A percentile compares a stretch with the other conserved stretches of the same genome.
Evolutionary conservation across 2,329 filamentous ascomycete species (phyloP).

Genomic region (Pseudogymnoascus sp.): DNA sequence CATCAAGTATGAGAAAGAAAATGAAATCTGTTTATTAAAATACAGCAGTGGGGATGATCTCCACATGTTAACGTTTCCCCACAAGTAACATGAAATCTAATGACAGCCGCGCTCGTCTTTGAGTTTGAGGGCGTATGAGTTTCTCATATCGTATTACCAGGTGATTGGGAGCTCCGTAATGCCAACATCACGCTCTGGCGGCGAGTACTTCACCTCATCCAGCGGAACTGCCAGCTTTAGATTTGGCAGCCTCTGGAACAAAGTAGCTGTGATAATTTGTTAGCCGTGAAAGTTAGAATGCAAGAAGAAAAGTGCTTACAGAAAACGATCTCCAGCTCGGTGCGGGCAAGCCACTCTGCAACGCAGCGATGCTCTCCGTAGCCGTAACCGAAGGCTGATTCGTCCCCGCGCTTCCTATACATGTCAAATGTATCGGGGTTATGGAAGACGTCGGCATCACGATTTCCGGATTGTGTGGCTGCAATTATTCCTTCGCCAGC

Average conservation of each 20-base stretch:
- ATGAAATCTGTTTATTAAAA: neutral
- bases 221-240: conserved; percentile 34
- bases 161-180: conserved; percentile 33
- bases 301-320: conserved; percentile 25
- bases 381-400: conserved; percentile 37
- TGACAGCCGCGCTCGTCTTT: neutral
- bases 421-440: conserved; percentile 38
- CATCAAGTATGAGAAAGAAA: neutral
- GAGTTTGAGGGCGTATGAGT: neutral
- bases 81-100: neutral
- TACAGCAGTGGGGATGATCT: neutral
- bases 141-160: conserved; percentile 22
- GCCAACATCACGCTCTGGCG: conserved; percentile 34
- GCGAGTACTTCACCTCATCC: conserved; percentile 34
- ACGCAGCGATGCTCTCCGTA: conserved; percentile 41
- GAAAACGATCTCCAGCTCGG: conserved; percentile 38
- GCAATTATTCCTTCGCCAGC: conserved; percentile 40
- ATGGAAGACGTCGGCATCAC: conserved; percentile 38
- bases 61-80: neutral
- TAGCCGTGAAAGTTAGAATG: neutral
- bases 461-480: conserved; percentile 40
- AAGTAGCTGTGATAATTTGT: conserved; percentile 23
- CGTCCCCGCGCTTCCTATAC: conserved; percentile 29
- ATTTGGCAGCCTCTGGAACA: conserved; percentile 34
- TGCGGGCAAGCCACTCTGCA: conserved; percentile 36